Evolutionary conservation across 1,139 yeast genomes (phyloP), one percentile per base, ranked within the genome.

Genomic region (Spencermartinsiella ligniputridi): DNA sequence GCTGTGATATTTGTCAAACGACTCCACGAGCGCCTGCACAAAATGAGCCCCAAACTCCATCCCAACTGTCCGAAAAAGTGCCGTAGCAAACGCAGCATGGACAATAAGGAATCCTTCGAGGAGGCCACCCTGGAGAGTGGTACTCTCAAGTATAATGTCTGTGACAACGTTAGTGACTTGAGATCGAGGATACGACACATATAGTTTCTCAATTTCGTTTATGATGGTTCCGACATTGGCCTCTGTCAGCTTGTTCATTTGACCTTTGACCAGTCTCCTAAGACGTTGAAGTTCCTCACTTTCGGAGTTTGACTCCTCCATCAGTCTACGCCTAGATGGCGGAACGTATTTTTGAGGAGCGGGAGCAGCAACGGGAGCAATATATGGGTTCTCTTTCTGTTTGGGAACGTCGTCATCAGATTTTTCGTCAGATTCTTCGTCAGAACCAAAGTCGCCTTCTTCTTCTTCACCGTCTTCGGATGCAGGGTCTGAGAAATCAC

Each of bases 11-110:
- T 52, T 56, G 48, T 77, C 79, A 62, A 79, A 80, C 46, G 70
- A 73, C 54, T 87, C 96, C 22, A 90, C 84, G 44, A 87, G 63
- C 0, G 78, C 73, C 61, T 94, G 98, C 30, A 90, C 72, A 52
- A 89, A 83, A 55, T 72, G 78, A 0, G 97, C 98, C 45, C 96
- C 97, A 64, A 89, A 85, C 52, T 88, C 96, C 29, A 83, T 79
- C 16, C 98, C 98, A 58, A 86, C 84, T 8, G 62, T 54, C 50
- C 85, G 75, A 66, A 85, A 89, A 22, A 92, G 63, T 1, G 96
- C 84, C 15, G 82, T 81, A 2, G 83, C 77, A 12, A 89, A 71
- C 5, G 89, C 82, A 1, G 96, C 86, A 64, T 90, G 92, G 35
- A 87, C 72, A 52, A 85, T 76, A 33, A 90, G 79, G 63, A 88